Evolutionary conservation across 106 monocot species (phyloP), one percentile per base, ranked within the genome.

Genomic region (Agapanthus africanus): DNA sequence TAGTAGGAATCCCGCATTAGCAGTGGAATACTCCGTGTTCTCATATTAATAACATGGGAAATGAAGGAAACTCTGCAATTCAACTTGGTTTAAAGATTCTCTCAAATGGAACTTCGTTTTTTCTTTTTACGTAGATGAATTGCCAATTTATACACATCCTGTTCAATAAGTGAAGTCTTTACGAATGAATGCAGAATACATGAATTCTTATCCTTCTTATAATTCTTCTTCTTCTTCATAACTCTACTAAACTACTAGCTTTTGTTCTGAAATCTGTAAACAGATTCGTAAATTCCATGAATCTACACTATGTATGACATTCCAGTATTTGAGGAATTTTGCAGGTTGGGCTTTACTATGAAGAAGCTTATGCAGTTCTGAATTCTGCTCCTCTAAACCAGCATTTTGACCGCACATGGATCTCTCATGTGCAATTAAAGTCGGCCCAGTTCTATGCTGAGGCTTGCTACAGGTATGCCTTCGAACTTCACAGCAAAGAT

Each of bases 401-500:
- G 50, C 89, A 93, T 63, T 87, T 87, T 50, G 82, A 87, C 51
- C 69, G 80, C 26, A 64, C 87, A 28, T 87, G 82, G 82, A 66
- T 83, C 41, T 83, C 77, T 22, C 87, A 87, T 59, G 79, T 87
- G 70, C 79, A 83, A 54, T 59, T 87, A 41, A 87, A 87, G 57
- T 73, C 87, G 11, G 76, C 82, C 1, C 87, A 77, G 71, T 87
- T 87, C 57, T 84, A 86, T 78, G 77, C 89, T 34, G 89, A 93
- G 68, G 86, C 93, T 61, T 86, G 81, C 60, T 78, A 83, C 71
- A 76, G 83, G 54, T 79, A 69, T 40, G 65, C 79, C 35, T 44
- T 86, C 27, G 81, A 93, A 51, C 83, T 93, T 38, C 89, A 93
- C 63, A 79, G 72, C 40, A 89, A 87, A 59, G 89, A 89, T 52